A percentile compares a stretch with the other conserved stretches of the same genome.
These are phyloP conservation scores for Steccherinum ochraceum DNA, from an alignment of 768 basidiomycete genomes.

Conservation along the genomic window DNA sequence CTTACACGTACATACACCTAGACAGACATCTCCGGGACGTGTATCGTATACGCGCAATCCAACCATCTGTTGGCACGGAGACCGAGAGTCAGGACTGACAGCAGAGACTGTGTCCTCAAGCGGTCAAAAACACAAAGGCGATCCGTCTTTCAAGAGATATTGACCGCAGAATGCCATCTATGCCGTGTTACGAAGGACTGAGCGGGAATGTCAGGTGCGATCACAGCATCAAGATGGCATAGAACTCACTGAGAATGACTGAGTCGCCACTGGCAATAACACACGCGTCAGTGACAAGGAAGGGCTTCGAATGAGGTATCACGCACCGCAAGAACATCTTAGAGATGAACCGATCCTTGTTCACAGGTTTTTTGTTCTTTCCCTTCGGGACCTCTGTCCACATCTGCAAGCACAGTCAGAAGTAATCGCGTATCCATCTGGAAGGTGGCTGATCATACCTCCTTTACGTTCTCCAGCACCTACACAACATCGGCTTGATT, in stretches of 20 bases:
- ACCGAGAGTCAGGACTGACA: too few species aligned
- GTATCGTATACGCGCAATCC: too few species aligned
- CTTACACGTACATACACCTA: neutral
- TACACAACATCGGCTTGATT: too few species aligned
- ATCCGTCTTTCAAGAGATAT: too few species aligned
- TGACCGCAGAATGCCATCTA: too few species aligned
- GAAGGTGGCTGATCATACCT: slow-evolving; percentile 43
- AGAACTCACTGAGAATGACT: slow-evolving; percentile 84
- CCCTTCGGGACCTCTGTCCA: slow-evolving; percentile 98
- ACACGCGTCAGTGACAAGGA: slow-evolving; percentile 7
- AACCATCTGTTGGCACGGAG: too few species aligned
- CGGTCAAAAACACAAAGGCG: too few species aligned
- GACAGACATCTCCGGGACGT: too few species aligned
- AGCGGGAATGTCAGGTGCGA: slow-evolving; percentile 25
- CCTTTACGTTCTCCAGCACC: slow-evolving; percentile 98
- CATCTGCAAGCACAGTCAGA: slow-evolving; percentile 57
- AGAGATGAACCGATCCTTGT: slow-evolving; percentile 99
- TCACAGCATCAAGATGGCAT: slow-evolving; percentile 5
- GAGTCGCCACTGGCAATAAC: slow-evolving; percentile 74
- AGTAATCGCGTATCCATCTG: neutral
- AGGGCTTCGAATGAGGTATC: neutral
- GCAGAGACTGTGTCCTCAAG: too few species aligned
- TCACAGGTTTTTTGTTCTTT: slow-evolving; percentile 97
- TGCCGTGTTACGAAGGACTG: slow-evolving; percentile 55
- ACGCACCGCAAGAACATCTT: slow-evolving; percentile 94